A percentile compares a stretch with the other conserved stretches of the same genome.
These are phyloP conservation scores for Xylaria nigripes DNA, from an alignment of 495 filamentous ascomycete species.

Conservation along the genomic window DNA sequence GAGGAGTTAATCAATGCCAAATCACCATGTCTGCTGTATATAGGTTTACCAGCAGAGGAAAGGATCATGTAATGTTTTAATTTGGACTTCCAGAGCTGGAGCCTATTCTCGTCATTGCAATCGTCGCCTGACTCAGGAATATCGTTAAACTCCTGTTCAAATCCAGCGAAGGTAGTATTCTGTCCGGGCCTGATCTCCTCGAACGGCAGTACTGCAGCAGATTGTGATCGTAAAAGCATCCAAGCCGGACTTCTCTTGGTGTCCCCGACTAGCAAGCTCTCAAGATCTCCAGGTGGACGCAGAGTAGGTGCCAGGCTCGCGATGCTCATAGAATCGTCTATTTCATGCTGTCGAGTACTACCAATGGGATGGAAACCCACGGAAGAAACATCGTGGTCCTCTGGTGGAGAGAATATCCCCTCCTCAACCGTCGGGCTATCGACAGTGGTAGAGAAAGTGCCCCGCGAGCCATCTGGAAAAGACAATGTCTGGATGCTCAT, in stretches of 20 bases:
- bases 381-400: constrained; percentile 26
- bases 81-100: constrained; percentile 73
- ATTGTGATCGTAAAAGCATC: constrained; percentile 48
- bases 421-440: constrained; percentile 25
- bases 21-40: constrained; percentile 91
- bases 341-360: constrained; percentile 33
- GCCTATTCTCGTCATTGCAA: constrained; percentile 53
- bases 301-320: constrained; percentile 72
- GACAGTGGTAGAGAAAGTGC: constrained; percentile 47
- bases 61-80: constrained; percentile 95
- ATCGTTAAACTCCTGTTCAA: constrained; percentile 69
- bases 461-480: constrained; percentile 57
- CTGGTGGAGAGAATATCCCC: constrained; percentile 19
- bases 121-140: constrained; percentile 54
- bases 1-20: constrained; percentile 80
- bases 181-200: constrained; percentile 40
- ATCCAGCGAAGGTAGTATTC: constrained; percentile 50
- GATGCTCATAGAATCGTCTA: constrained; percentile 75
- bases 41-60: constrained; percentile 94
- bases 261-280: constrained; percentile 72
- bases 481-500: constrained; percentile 67
- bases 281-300: constrained; percentile 64
- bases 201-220: constrained; percentile 51
- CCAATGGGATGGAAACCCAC: constrained; percentile 16
- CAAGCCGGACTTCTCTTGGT: constrained; percentile 51